A percentile compares a stretch with the other conserved stretches of the same genome.
phyloP scores from a whole-genome alignment of 768 basidiomycete genomes.

The Tremella mesenterica region DNA sequence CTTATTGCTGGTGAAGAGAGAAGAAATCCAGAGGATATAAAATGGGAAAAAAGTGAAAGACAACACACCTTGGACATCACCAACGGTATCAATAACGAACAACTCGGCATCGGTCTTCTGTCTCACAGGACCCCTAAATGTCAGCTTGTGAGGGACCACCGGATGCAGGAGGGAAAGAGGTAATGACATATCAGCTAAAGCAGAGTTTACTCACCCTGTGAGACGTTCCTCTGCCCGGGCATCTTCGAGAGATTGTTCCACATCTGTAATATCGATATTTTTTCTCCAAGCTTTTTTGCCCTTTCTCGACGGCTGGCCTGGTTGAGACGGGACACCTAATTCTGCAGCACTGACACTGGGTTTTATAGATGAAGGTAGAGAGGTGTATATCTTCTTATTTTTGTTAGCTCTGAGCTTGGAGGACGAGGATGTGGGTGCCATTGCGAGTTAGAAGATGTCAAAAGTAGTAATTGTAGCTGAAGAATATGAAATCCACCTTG shows the following conservation, averaged over 20 bases:
- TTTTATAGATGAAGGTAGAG: neutral
- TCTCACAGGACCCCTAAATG: conserved; percentile 9
- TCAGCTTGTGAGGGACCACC: neutral
- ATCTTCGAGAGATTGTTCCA: conserved; percentile 67
- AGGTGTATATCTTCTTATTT: neutral
- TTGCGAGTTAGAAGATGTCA: no score
- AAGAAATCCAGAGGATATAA: neutral
- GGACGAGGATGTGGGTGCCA: neutral
- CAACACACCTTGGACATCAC: conserved; percentile 61
- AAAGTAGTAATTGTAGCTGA: neutral
- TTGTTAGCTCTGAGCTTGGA: no score
- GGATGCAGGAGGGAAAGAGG: neutral
- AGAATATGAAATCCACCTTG: no score
- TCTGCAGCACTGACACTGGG: neutral
- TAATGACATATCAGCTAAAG: neutral
- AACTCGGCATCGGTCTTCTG: conserved; percentile 59
- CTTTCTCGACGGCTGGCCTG: conserved; percentile 63
- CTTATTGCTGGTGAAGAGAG: neutral
- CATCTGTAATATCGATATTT: conserved; percentile 73
- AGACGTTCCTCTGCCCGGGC: conserved; percentile 72
- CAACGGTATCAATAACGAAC: conserved; percentile 70
- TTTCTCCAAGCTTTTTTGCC: conserved; percentile 93
- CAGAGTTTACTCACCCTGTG: conserved; percentile 54
- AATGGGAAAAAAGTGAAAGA: neutral
- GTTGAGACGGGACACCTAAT: conserved; percentile 45